These are phyloP conservation scores for Xylaria acuta DNA, from an alignment of 495 filamentous ascomycete genomes.

Conservation along the genomic window DNA sequence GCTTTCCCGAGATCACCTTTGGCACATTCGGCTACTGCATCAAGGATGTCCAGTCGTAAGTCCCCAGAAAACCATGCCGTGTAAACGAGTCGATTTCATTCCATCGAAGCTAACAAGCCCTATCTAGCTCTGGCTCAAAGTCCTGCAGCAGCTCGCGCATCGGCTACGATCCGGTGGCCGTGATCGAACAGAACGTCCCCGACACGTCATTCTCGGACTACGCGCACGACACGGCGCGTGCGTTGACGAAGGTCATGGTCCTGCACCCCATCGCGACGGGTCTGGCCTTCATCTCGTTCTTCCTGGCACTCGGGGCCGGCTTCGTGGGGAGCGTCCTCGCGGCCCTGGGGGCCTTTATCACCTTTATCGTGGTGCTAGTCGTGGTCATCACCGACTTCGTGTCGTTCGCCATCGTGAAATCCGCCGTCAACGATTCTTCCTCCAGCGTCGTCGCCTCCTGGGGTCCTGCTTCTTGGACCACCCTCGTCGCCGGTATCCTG, in stretches of 20 bases:
- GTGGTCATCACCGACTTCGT: slow-evolving; percentile 63
- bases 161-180: slow-evolving; percentile 59
- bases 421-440: slow-evolving; percentile 53
- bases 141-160: slow-evolving; percentile 52
- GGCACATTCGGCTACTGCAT: slow-evolving; percentile 66
- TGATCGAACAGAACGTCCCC: slow-evolving; percentile 47
- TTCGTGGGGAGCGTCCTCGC: slow-evolving; percentile 59
- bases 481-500: slow-evolving; percentile 56
- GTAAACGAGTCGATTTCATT: neutral
- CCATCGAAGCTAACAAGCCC: slow-evolving; percentile 26
- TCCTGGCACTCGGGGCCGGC: slow-evolving; percentile 59
- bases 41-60: slow-evolving; percentile 42
- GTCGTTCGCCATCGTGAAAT: slow-evolving; percentile 58
- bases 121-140: slow-evolving; percentile 43
- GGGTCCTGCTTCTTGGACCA: slow-evolving; percentile 58
- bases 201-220: slow-evolving; percentile 50
- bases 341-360: slow-evolving; percentile 52
- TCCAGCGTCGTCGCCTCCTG: slow-evolving; percentile 49
- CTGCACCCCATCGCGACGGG: slow-evolving; percentile 66
- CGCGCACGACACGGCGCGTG: slow-evolving; percentile 49
- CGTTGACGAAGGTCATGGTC: slow-evolving; percentile 63
- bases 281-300: slow-evolving; percentile 64
- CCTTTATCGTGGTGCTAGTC: slow-evolving; percentile 62
- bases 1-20: slow-evolving; percentile 52
- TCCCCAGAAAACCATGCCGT: slow-evolving; percentile 1